A percentile compares a stretch with the other conserved stretches of the same genome.
Conservation (phyloP, 257 asterid genomes). For the Coffea canephora region DNA sequence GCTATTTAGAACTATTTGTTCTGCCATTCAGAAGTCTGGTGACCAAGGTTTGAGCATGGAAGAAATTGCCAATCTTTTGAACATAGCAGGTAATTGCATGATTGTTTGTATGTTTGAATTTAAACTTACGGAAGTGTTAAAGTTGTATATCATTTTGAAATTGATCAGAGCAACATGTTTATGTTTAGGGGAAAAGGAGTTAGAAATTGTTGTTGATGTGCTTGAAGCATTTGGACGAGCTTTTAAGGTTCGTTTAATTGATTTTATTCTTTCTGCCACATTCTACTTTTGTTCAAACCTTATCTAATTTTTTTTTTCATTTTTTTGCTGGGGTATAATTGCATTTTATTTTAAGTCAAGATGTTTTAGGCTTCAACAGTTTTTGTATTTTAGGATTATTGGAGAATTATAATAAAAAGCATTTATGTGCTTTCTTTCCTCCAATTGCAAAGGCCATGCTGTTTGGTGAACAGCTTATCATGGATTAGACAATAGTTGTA, state of each 20-base stretch:
- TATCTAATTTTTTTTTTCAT: not conserved
- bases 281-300: not conserved
- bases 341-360: not conserved
- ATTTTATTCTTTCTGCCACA: slow-evolving; percentile 1
- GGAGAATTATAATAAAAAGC: too few species aligned
- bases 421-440: not conserved
- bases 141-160: slow-evolving; percentile 13
- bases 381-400: too few species aligned
- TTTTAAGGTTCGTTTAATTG: slow-evolving; percentile 54
- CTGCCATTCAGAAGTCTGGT: slow-evolving; percentile 82
- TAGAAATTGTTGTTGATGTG: slow-evolving; percentile 65
- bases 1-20: slow-evolving; percentile 59
- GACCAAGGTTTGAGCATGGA: slow-evolving; percentile 88
- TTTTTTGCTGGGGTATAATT: not conserved
- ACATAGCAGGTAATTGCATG: slow-evolving; percentile 48
- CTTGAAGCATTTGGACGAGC: slow-evolving; percentile 79
- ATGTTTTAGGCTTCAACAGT: not conserved
- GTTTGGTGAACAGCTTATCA: too few species aligned
- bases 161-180: slow-evolving; percentile 22
- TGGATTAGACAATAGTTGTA: not conserved
- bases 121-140: slow-evolving; percentile 7
- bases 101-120: slow-evolving; percentile 12
- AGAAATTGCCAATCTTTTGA: slow-evolving; percentile 54
- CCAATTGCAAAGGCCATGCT: not conserved
- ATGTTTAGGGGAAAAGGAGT: slow-evolving; percentile 52